These are phyloP conservation scores for Omphalea diandra DNA, from an alignment of 441 rosid genomes.

Conservation along the genomic window DNA sequence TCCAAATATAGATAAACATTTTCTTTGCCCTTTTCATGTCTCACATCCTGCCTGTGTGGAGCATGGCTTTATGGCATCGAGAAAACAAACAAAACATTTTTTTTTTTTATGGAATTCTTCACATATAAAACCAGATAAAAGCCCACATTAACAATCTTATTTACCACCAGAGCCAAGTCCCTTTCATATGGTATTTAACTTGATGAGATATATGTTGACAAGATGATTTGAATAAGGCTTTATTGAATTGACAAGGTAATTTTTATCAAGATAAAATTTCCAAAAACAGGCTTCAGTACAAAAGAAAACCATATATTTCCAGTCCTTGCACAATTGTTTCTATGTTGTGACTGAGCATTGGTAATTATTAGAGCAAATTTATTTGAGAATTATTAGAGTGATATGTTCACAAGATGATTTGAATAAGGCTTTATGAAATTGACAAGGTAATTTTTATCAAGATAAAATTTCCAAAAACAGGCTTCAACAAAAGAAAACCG, in stretches of 20 bases:
- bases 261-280: not conserved
- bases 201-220: not conserved
- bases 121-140: not conserved
- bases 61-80: not conserved
- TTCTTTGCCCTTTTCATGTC: no score
- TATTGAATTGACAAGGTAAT: not conserved
- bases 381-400: not conserved
- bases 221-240: not conserved
- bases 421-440: not conserved
- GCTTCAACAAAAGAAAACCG: not conserved
- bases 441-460: not conserved
- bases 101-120: not conserved
- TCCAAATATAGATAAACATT: no score
- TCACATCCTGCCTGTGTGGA: not conserved
- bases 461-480: not conserved
- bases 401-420: not conserved
- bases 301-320: not conserved
- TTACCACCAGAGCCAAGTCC: not conserved
- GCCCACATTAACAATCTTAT: not conserved
- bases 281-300: not conserved
- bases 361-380: not conserved
- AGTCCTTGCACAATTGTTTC: not conserved
- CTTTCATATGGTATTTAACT: not conserved
- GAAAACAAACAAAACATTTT: not conserved
- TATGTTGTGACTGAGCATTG: not conserved